phyloP scores from a whole-genome alignment of 2,329 filamentous ascomycete species.

The Aspergillus sp. region DNA sequence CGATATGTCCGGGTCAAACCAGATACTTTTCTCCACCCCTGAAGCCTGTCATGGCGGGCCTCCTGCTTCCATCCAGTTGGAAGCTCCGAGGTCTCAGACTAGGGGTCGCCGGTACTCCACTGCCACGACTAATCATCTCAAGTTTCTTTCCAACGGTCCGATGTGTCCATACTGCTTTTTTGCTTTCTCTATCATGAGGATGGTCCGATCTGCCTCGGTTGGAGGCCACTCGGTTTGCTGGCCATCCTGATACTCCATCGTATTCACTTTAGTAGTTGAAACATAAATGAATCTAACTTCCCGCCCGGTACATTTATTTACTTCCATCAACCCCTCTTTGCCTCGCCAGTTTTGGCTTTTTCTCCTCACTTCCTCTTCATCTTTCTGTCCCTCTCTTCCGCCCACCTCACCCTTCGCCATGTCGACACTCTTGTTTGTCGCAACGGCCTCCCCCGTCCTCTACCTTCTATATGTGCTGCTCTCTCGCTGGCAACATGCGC shows the following conservation, averaged over 20 bases:
- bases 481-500: slow-evolving; percentile 28
- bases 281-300: too few relatives aligned
- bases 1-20: too few relatives aligned
- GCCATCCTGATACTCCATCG: neutral
- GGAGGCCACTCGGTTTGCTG: neutral
- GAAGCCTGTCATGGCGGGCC: too few relatives aligned
- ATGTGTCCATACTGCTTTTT: neutral
- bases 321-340: too few relatives aligned
- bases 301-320: too few relatives aligned
- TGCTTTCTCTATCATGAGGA: neutral
- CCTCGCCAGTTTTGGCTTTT: neutral
- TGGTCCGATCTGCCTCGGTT: neutral
- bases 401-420: slow-evolving; percentile 12
- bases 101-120: neutral
- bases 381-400: neutral
- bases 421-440: slow-evolving; percentile 24
- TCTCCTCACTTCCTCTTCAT: neutral
- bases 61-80: too few relatives aligned
- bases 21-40: too few relatives aligned
- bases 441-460: slow-evolving; percentile 27
- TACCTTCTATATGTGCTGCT: slow-evolving; percentile 26
- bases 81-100: too few relatives aligned
- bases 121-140: neutral
- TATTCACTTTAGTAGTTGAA: too few relatives aligned
- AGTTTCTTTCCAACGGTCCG: too few relatives aligned